Evolutionary conservation across 2,329 filamentous ascomycete genomes (phyloP).

Genomic region (Pseudogymnoascus destructans): DNA sequence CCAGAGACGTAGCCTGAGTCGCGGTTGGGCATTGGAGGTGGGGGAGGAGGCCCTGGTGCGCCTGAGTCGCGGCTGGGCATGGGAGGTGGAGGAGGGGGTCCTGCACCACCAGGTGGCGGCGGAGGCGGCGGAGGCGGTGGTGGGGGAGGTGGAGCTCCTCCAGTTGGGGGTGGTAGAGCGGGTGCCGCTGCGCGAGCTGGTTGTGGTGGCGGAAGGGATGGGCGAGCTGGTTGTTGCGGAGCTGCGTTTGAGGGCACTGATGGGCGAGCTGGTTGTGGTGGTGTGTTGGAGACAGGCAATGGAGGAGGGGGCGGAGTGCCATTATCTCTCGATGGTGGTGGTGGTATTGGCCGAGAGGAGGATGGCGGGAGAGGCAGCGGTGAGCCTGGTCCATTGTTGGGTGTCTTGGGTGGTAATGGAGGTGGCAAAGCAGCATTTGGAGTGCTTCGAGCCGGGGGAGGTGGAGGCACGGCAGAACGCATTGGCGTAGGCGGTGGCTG

Average conservation of each 20-base stretch:
- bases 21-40: slow-evolving; percentile 40
- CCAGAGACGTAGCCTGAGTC: slow-evolving; percentile 46
- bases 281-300: slow-evolving; percentile 11
- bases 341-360: slow-evolving; percentile 38
- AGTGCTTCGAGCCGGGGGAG: slow-evolving; percentile 41
- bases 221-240: slow-evolving; percentile 21
- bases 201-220: slow-evolving; percentile 26
- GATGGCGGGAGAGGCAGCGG: slow-evolving; percentile 40
- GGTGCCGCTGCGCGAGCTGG: slow-evolving; percentile 27
- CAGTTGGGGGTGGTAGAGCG: slow-evolving; percentile 28
- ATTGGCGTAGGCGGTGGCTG: slow-evolving; percentile 65
- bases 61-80: slow-evolving; percentile 29
- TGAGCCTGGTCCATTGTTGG: slow-evolving; percentile 33
- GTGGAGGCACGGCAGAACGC: slow-evolving; percentile 58
- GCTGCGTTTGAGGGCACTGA: slow-evolving; percentile 20
- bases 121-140: slow-evolving; percentile 27
- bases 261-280: slow-evolving; percentile 29
- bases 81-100: slow-evolving; percentile 27
- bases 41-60: slow-evolving; percentile 38
- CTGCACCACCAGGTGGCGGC: slow-evolving; percentile 25
- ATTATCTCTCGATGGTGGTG: slow-evolving; percentile 32
- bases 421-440: slow-evolving; percentile 27
- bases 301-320: slow-evolving; percentile 24
- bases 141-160: slow-evolving; percentile 23
- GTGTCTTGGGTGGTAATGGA: slow-evolving; percentile 33